These are phyloP conservation scores for Populus hybrid DNA, from an alignment of 441 rosid genomes.

Conservation along the genomic window DNA sequence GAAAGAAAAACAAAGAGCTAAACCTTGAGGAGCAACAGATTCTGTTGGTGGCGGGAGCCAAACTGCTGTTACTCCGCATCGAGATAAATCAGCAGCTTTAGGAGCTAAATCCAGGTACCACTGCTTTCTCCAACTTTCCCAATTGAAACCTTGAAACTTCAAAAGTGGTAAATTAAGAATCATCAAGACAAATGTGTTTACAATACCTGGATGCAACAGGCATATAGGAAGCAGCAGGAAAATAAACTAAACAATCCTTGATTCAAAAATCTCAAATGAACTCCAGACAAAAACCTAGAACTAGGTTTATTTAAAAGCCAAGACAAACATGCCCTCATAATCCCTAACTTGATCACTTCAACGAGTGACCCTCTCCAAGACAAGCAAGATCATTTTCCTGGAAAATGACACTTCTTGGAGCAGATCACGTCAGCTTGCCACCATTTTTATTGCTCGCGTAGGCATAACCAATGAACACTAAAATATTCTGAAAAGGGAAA, in stretches of 20 bases:
- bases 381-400: not conserved
- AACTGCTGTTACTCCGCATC: slow-evolving; percentile 43
- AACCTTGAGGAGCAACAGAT: slow-evolving; percentile 58
- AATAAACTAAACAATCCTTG: not conserved
- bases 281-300: not conserved
- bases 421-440: not conserved
- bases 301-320: not conserved
- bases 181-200: not conserved
- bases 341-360: not conserved
- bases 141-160: slow-evolving; percentile 58
- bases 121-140: slow-evolving; percentile 59
- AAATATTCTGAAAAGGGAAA: not conserved
- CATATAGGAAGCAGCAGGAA: not conserved
- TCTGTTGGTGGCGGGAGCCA: slow-evolving; percentile 58
- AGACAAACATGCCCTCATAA: not conserved
- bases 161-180: slow-evolving; percentile 16
- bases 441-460: not conserved
- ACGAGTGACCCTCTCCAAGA: not conserved
- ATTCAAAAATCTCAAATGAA: slow-evolving; percentile 2
- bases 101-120: slow-evolving; percentile 54
- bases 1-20: slow-evolving; percentile 5
- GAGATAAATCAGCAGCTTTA: slow-evolving; percentile 49
- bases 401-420: not conserved
- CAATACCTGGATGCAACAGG: not conserved
- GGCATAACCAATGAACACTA: not conserved